Evolutionary conservation across 1,284 basidiomycete species (phyloP), one percentile per base, ranked within the genome.

Genomic region (Puccinia novopanici): DNA sequence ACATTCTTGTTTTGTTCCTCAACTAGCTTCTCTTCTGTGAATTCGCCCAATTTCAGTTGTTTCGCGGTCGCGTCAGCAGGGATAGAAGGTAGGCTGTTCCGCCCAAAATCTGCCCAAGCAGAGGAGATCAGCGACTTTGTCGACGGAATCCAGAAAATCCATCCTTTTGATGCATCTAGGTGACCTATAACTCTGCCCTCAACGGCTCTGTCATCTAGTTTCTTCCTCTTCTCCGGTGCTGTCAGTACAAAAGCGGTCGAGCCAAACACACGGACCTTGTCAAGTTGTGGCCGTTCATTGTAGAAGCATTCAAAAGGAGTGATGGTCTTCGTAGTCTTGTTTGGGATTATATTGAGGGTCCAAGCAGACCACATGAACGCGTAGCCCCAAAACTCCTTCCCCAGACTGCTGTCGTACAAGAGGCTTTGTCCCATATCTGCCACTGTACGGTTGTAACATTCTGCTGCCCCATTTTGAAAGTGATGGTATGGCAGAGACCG

Each of bases 61-160:
- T 54, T 54, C 9, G 19, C 52, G 5, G n/a, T n/a, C n/a, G n/a
- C n/a, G n/a, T 54, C 52, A 10, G 52, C 24, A 30, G 17, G 34
- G 9, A 6, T 63, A 3, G 59, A 63, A 22, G 59, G 59, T 19
- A 45, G 42, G 37, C 8, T 9, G 22, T 67, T 34, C 5, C 19
- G 52, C 5, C 52, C 30, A n/a, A 67, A 67, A 13, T 40, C 40
- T 37, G 40, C 65, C 65, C 65, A 67, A 37, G 65, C 65, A n/a
- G 65, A 67, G 27, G 30, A 45, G 4, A 45, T 30, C 40, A 40
- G 30, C 59, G 5, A 6, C 40, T 45, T 45, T 19, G 37, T 42
- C 17, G 8, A 3, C 6, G 65, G 65, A n/a, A 67, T 24, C 37
- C 40, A 67, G 40, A 67, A 67, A 6, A 15, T n/a, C 37, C 65